A percentile compares a stretch with the other conserved stretches of the same genome.
Conservation (phyloP, 495 filamentous ascomycete genomes). For the Aspergillus egyptiacus region DNA sequence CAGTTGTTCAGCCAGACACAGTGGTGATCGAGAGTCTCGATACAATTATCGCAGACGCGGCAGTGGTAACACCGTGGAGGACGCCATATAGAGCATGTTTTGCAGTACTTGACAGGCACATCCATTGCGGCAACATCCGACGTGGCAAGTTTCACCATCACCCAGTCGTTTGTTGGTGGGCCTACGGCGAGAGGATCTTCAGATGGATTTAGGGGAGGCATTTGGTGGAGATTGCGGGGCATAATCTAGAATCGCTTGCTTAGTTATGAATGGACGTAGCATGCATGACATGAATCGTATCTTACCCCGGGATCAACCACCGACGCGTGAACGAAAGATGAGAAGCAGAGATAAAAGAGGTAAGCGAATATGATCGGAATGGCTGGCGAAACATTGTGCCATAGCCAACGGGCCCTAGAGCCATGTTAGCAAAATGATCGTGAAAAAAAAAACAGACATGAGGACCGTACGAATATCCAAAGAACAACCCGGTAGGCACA, state of each 20-base stretch:
- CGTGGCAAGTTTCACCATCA: conserved; percentile 72
- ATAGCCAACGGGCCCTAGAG: conserved; percentile 72
- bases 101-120: conserved; percentile 96
- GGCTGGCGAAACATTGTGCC: conserved; percentile 84
- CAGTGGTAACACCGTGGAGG: conserved; percentile 94
- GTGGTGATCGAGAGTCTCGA: conserved; percentile 97
- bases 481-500: conserved; percentile 74
- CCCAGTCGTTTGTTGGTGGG: conserved; percentile 86
- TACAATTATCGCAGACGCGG: conserved; percentile 91
- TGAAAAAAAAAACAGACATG: not conserved
- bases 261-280: conserved; percentile 13
- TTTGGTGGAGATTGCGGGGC: conserved; percentile 73
- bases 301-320: conserved; percentile 86
- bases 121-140: conserved; percentile 80
- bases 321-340: conserved; percentile 89
- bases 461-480: conserved; percentile 63
- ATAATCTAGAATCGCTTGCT: conserved; percentile 52
- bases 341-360: conserved; percentile 80
- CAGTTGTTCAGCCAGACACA: conserved; percentile 99
- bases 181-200: conserved; percentile 74
- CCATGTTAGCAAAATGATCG: conserved; percentile 3
- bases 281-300: conserved; percentile 10
- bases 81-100: conserved; percentile 93
- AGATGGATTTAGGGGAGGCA: conserved; percentile 49
- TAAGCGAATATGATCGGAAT: conserved; percentile 90